Base-by-base conservation (phyloP, 1,284 basidiomycete genomes). In the Cutaneotrichosporon spelunceum region DNA sequence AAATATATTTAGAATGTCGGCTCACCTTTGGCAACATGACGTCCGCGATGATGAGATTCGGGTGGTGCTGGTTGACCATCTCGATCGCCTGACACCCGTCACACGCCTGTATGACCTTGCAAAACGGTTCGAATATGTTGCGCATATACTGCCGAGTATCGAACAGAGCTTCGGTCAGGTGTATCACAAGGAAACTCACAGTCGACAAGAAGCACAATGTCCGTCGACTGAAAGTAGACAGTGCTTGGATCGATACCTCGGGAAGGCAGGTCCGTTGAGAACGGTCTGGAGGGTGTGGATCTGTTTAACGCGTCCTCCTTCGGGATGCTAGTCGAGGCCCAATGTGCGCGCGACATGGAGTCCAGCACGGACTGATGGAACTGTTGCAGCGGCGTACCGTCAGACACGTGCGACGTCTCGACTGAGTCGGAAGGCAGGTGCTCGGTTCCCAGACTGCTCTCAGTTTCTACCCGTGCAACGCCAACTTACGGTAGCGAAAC, bases 51-150 rank as follows among this genome's bases (percentile, higher is more conserved):
- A 82, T 75, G 24, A 78, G 64, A 47, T 77, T 66, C 50, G 75
- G 71, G 9, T 64, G 53, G 8, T 54, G 55, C 16, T 59, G 61
- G 29, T 68, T 59, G 49, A 74, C 74, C n/a, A 74, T 57, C 4
- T 77, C 70, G 21, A 80, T 64, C 2, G 77, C 79, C 57, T 80
- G 74, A 36, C 69, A 49, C 0, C 81, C 81, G 59, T 82, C 76
- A 11, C 67, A 58, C 11, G 80, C 81, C 65, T 78, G 77, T 4
- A 79, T 65, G n/a, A 82, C 70, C 4, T 62, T 70, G 60, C 80
- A 81, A 64, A 72, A 80, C 11, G 77, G 75, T 7, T 68, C 67
- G 45, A 80, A 75, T 4, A 79, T 70, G 0, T 72, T 71, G 16
- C 62, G 62, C 66, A 79, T 72, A 58, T 79, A 80, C 24, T 68